These are phyloP conservation scores for Asterophora parasitica DNA, from an alignment of 768 basidiomycete genomes.

Conservation along the genomic window DNA sequence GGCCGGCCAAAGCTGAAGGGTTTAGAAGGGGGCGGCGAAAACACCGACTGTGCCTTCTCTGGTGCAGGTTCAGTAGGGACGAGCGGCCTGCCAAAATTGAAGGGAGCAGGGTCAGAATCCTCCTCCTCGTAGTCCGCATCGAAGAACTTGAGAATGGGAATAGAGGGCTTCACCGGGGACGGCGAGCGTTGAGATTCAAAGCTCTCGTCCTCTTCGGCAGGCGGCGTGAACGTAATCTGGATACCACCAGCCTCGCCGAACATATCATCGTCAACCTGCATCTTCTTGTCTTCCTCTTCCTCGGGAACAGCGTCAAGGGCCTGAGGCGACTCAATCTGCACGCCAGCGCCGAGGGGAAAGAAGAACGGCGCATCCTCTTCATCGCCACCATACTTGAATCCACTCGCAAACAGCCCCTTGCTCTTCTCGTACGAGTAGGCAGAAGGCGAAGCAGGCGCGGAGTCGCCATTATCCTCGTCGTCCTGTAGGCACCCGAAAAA, in stretches of 20 bases:
- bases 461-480: conserved; percentile 33
- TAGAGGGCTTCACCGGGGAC: conserved; percentile 22
- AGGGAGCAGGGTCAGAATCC: conserved; percentile 5
- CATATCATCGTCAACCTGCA: conserved; percentile 36
- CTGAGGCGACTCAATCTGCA: conserved; percentile 25
- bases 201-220: conserved; percentile 35
- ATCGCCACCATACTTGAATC: conserved; percentile 41
- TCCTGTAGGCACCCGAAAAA: conserved; percentile 75
- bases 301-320: conserved; percentile 38
- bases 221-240: conserved; percentile 67
- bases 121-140: conserved; percentile 19
- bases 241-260: conserved; percentile 68
- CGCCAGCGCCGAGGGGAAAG: conserved; percentile 37
- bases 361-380: conserved; percentile 50
- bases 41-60: conserved; percentile 2
- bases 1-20: conserved; percentile 2
- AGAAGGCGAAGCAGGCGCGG: conserved; percentile 40
- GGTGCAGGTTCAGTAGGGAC: background rate
- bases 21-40: conserved; percentile 8
- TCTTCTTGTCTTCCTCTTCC: conserved; percentile 39
- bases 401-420: conserved; percentile 56
- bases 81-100: conserved; percentile 16
- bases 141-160: conserved; percentile 33
- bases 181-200: conserved; percentile 25
- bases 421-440: conserved; percentile 49